Evolutionary conservation across 169 alveolate species (phyloP), one percentile per base, ranked within the genome.

Genomic region (Cryptosporidium meleagridis): DNA sequence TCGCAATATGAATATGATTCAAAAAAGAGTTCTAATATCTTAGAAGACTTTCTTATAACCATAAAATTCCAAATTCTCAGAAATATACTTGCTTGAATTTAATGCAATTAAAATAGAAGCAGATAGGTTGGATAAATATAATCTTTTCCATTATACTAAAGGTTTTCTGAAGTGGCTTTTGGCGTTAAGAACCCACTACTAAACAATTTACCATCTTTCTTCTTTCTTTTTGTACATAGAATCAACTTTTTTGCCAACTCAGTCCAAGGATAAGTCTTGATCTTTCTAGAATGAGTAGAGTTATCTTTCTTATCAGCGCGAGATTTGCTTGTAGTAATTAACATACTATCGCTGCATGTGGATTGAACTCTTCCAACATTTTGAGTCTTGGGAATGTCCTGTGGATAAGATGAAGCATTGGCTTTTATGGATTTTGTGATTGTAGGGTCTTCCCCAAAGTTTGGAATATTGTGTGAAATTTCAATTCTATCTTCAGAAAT

Each of bases 261-360:
- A 3, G 89, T 62, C 89, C 89, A 80, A 0, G 89, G 89, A 65
- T 80, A 80, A 41, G 89, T 80, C 44, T 80, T 80, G 14, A 65
- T 80, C 62, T 80, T 80, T 44, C 89, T 61, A 35, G 89, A 61
- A 59, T 73, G 68, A 10, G 39, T 44, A 18, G 86, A 52, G 16
- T 33, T 59, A 16, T 80, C 89, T 23, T 80, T 80, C 9, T 59
- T 58, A 21, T 39, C 75, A 21, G 51, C 48, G 4, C n/a, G 45
- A 10, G 29, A 23, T 31, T 80, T 59, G 37, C 52, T 26, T 48
- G 67, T 48, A 29, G 89, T 45, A 21, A 80, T 70, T 45, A 80
- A 16, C 37, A 80, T 33, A 33, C 89, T 80, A 18, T 80, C 89
- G 29, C 89, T 80, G 37, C 89, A 80, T 18, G 75, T 65, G 23